phyloP scores from a whole-genome alignment of 2,329 filamentous ascomycete species.

The Dendryphion nanum region DNA sequence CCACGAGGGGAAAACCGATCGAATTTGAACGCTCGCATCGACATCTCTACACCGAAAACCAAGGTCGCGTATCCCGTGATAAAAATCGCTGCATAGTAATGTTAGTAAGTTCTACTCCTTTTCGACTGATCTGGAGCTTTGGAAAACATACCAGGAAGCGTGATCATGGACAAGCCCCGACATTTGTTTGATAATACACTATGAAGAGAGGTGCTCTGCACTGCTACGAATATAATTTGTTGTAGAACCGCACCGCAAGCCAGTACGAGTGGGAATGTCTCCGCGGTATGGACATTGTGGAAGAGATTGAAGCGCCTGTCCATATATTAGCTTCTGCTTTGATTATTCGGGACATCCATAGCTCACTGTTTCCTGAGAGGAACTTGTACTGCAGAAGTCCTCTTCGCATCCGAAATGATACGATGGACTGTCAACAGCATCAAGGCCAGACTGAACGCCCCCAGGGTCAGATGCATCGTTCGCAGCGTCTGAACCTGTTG shows the following conservation, averaged over 20 bases:
- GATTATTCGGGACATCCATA: neutral
- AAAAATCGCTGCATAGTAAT: constrained; percentile 62
- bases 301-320: constrained; percentile 36
- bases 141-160: constrained; percentile 36
- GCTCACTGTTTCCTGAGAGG: constrained; percentile 34
- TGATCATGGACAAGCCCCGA: constrained; percentile 35
- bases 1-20: constrained; percentile 59
- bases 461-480: constrained; percentile 40
- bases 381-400: constrained; percentile 32
- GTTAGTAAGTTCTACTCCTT: constrained; percentile 13
- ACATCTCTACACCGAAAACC: constrained; percentile 63
- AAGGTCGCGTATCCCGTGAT: constrained; percentile 65
- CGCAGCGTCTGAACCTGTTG: constrained; percentile 38
- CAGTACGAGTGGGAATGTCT: constrained; percentile 41
- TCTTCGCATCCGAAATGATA: constrained; percentile 39
- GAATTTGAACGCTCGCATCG: constrained; percentile 54
- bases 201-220: constrained; percentile 38
- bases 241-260: constrained; percentile 37
- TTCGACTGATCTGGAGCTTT: neutral
- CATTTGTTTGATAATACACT: constrained; percentile 38
- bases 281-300: constrained; percentile 38
- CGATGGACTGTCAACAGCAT: constrained; percentile 34
- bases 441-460: constrained; percentile 38
- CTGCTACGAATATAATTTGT: constrained; percentile 38
- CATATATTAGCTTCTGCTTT: constrained; percentile 11